Percentiles rank a stretch among this genome's conserved stretches.
Evolutionary conservation across 1,284 basidiomycete genomes (phyloP).

Genomic region (Cystobasidium pallidum): DNA sequence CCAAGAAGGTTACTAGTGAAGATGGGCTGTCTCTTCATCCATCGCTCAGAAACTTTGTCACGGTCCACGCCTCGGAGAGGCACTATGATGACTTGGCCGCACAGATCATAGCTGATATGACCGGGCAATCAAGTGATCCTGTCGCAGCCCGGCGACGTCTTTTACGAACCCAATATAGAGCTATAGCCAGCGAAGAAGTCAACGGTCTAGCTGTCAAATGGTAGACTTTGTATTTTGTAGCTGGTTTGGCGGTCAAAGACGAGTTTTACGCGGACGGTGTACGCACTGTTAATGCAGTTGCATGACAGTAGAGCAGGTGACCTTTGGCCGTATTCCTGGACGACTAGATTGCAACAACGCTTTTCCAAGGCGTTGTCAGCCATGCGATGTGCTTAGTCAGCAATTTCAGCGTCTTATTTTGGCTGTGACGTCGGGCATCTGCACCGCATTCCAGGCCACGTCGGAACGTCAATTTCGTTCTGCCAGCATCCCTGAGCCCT

Average conservation of each 20-base stretch:
- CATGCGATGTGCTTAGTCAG: conserved; percentile 1
- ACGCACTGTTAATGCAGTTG: too few relatives aligned
- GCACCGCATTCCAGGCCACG: conserved; percentile 1
- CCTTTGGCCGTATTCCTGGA: too few relatives aligned
- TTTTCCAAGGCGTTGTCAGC: not conserved
- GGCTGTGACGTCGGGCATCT: not conserved
- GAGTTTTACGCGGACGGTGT: too few relatives aligned
- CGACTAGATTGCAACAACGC: too few relatives aligned
- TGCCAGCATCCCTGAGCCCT: too few relatives aligned
- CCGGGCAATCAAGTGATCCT: conserved; percentile 54
- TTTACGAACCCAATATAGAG: conserved; percentile 81
- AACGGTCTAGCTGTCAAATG: conserved; percentile 77
- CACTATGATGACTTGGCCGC: conserved; percentile 61
- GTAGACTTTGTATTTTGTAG: conserved; percentile 59
- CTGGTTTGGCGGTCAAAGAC: too few relatives aligned
- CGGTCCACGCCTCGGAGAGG: conserved; percentile 29
- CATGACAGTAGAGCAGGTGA: too few relatives aligned
- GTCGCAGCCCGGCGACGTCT: conserved; percentile 60
- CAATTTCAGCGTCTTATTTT: conserved; percentile 2
- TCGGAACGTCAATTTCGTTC: too few relatives aligned
- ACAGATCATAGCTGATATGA: conserved; percentile 60
- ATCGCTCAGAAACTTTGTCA: conserved; percentile 45
- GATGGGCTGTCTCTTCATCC: conserved; percentile 33
- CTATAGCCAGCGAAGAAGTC: conserved; percentile 83
- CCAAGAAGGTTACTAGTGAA: conserved; percentile 3